Base-by-base conservation (phyloP, 1,284 basidiomycete genomes). In the Boletus semigastroideus region DNA sequence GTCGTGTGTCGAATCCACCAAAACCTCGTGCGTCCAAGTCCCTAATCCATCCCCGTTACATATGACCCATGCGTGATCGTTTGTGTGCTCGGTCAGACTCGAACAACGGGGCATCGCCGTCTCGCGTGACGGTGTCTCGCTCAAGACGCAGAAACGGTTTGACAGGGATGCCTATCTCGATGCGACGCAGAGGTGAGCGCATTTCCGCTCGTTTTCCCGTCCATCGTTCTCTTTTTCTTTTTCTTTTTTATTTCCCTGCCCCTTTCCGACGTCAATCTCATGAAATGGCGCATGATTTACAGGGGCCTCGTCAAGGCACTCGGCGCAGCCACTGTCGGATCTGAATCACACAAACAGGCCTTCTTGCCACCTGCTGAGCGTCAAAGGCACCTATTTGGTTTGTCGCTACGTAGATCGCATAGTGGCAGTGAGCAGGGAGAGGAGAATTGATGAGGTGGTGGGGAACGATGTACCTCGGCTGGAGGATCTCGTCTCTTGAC, bases 131-230 rank as follows among this genome's bases (percentile, higher is more conserved):
- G 86, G 86, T 4, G 72, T 88, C 17, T 78, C 80, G 0, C 74
- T 89, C 37, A 86, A 85, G 66, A 87, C 85, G 1, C 65, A 74
- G 25, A 78, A 74, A 54, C 74, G 77, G 9, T 76, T 84, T 55
- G 78, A 82, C 52, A 72, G 81, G 36, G 80, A 84, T 45, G 76
- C 79, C 42, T 87, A 89, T 55, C 71, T 87, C 11, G 85, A 87
- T 60, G 83, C 84, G 6, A 87, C 86, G 10, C 86, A 87, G 63
- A 73, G 86, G 85, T 86, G 16, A 19, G 46, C 10, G 27, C n/a
- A 4, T 12, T 10, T 37, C 17, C 6, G 3, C 22, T 12, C 7
- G 25, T 42, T 42, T 42, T 2, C 27, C 1, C 30, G 31, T 42
- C n/a, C 7, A 11, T 5, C 13, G 2, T 17, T 27, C 19, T 8